A percentile compares a stretch with the other conserved stretches of the same genome.
Conservation (phyloP, 2,329 filamentous ascomycete species). For the Aureobasidium sp. region DNA sequence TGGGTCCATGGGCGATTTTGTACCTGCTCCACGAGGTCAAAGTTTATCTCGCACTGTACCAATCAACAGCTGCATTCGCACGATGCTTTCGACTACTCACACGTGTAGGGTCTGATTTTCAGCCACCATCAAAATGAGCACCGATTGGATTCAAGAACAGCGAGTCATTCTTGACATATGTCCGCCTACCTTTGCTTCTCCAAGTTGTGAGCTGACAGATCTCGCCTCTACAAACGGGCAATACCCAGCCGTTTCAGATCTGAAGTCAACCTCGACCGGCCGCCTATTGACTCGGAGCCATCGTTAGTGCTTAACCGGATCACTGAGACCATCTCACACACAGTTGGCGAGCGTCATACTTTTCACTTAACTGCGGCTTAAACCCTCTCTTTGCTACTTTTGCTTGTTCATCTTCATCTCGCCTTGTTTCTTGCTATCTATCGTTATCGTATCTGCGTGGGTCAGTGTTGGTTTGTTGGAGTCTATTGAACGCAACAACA, state of each 20-base stretch:
- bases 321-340: background rate
- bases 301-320: background rate
- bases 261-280: background rate
- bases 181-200: background rate
- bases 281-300: background rate
- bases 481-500: background rate
- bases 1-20: too few relatives aligned
- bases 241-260: constrained; percentile 6
- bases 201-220: constrained; percentile 8
- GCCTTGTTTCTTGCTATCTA: background rate
- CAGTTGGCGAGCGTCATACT: background rate
- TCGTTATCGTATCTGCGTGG: background rate
- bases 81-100: too few relatives aligned
- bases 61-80: too few relatives aligned
- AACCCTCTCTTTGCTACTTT: background rate
- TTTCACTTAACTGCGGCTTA: background rate
- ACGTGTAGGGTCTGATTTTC: too few relatives aligned
- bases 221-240: background rate
- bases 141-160: background rate
- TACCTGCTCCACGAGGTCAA: background rate
- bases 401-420: background rate
- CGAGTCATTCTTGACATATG: background rate
- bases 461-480: background rate
- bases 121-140: too few relatives aligned
- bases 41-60: background rate